Evolutionary conservation across 495 filamentous ascomycete genomes (phyloP).

Genomic region (Polyplosphaeria fusca): DNA sequence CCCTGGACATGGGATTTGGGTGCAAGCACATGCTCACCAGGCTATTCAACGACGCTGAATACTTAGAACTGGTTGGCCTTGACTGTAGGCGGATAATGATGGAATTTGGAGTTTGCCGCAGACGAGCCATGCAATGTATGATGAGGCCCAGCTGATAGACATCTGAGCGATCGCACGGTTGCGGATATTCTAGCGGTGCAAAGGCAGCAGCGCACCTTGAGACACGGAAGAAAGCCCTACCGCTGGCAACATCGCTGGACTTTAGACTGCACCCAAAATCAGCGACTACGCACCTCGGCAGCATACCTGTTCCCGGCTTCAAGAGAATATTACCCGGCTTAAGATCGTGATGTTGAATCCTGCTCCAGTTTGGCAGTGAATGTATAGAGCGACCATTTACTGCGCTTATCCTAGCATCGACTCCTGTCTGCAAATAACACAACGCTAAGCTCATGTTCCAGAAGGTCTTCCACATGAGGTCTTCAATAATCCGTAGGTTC

Average conservation of each 20-base stretch:
- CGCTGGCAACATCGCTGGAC: background rate
- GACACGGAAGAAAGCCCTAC: background rate
- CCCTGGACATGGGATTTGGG: too few relatives aligned
- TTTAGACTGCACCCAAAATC: background rate
- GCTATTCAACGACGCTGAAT: too few relatives aligned
- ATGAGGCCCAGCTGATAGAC: background rate
- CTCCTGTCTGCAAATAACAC: background rate
- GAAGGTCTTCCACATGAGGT: background rate
- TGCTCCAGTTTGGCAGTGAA: background rate
- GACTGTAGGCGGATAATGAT: too few relatives aligned
- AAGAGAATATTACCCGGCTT: background rate
- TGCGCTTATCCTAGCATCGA: too few relatives aligned
- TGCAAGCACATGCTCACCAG: too few relatives aligned
- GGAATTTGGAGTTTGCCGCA: background rate
- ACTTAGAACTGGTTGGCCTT: too few relatives aligned
- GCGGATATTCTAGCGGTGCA: background rate
- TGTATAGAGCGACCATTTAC: too few relatives aligned
- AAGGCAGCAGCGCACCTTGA: background rate
- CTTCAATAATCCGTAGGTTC: background rate
- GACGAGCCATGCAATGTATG: background rate
- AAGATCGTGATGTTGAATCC: background rate
- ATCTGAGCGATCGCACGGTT: background rate
- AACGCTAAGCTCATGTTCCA: background rate
- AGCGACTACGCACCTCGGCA: background rate
- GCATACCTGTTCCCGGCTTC: too few relatives aligned